Percentiles rank a stretch among this genome's conserved stretches.
Conservation (phyloP, 306 rosid species). For the Senna tora region DNA sequence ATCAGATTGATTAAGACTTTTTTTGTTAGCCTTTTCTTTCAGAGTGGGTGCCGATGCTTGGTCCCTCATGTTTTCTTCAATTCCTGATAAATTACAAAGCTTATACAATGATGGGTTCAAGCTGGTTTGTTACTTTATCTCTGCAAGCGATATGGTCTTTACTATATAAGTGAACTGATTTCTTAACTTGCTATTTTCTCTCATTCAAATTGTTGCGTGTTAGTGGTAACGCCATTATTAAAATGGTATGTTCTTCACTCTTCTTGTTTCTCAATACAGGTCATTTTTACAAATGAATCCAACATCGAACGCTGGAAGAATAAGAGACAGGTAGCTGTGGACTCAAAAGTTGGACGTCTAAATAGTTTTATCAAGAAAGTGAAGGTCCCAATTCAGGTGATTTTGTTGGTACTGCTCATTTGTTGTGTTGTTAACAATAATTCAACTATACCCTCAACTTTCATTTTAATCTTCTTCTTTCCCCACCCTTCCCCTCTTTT, state of each 20-base stretch:
- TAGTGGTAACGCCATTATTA: not conserved
- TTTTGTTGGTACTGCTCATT: constrained; percentile 27
- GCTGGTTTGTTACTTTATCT: constrained; percentile 62
- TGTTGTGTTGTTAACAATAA: constrained; percentile 9
- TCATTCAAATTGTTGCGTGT: constrained; percentile 1
- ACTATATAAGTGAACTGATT: not conserved
- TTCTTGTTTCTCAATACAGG: constrained; percentile 50
- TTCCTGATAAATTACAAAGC: constrained; percentile 83
- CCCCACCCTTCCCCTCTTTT: not conserved
- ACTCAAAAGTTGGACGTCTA: constrained; percentile 93
- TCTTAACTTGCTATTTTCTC: constrained; percentile 9
- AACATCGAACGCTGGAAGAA: constrained; percentile 97
- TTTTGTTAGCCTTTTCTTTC: constrained; percentile 38
- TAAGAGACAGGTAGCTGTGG: constrained; percentile 85
- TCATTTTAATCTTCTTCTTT: not conserved
- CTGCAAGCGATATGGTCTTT: constrained; percentile 25
- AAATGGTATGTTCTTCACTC: constrained; percentile 11
- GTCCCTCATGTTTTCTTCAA: constrained; percentile 81
- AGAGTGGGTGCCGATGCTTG: constrained; percentile 83
- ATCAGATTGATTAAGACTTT: constrained; percentile 7
- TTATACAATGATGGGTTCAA: constrained; percentile 85
- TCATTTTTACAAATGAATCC: constrained; percentile 92
- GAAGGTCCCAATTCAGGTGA: constrained; percentile 90
- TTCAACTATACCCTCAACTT: constrained; percentile 5
- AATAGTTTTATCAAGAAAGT: constrained; percentile 70